Percentiles rank a stretch among this genome's conserved stretches.
phyloP scores from a whole-genome alignment of 1,284 basidiomycete genomes.

The Filobasidium uniguttulatum region DNA sequence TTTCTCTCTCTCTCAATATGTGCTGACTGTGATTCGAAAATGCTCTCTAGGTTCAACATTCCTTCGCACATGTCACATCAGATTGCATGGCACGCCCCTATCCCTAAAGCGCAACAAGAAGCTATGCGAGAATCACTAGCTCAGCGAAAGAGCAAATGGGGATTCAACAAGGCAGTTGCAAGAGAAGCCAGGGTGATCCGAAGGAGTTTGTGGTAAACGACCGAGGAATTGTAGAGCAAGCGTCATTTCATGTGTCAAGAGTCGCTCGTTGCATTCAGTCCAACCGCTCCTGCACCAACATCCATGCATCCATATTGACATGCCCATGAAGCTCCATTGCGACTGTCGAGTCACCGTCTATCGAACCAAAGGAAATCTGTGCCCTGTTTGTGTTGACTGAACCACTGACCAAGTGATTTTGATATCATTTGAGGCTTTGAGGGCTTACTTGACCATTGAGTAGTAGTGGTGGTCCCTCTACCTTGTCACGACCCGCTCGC shows the following conservation, averaged over 20 bases:
- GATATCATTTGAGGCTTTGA: no score
- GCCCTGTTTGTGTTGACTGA: no score
- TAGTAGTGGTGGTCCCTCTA: no score
- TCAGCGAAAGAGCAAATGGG: slow-evolving; percentile 23
- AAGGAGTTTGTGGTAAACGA: slow-evolving; percentile 30
- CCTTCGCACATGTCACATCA: slow-evolving; percentile 14
- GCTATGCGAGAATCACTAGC: slow-evolving; percentile 14
- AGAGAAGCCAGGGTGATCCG: slow-evolving; percentile 26
- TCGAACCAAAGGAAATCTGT: no score
- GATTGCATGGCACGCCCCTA: slow-evolving; percentile 26
- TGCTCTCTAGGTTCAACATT: slow-evolving; percentile 14
- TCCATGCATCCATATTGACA: no score
- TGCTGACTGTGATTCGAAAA: slow-evolving; percentile 2
- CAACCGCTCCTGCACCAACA: no score
- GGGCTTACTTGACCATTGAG: no score
- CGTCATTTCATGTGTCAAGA: neutral
- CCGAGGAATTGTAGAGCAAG: neutral
- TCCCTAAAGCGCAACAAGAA: slow-evolving; percentile 17
- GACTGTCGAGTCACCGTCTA: no score
- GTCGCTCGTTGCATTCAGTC: no score
- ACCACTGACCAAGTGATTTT: no score
- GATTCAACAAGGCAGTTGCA: slow-evolving; percentile 23
- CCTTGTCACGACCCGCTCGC: no score
- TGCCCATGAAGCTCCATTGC: no score
- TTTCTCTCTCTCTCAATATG: slow-evolving; percentile 21